Percentiles rank a stretch among this genome's conserved stretches.
Evolutionary conservation across 1,284 basidiomycete species (phyloP).

Genomic region (Fistulina hepatica): DNA sequence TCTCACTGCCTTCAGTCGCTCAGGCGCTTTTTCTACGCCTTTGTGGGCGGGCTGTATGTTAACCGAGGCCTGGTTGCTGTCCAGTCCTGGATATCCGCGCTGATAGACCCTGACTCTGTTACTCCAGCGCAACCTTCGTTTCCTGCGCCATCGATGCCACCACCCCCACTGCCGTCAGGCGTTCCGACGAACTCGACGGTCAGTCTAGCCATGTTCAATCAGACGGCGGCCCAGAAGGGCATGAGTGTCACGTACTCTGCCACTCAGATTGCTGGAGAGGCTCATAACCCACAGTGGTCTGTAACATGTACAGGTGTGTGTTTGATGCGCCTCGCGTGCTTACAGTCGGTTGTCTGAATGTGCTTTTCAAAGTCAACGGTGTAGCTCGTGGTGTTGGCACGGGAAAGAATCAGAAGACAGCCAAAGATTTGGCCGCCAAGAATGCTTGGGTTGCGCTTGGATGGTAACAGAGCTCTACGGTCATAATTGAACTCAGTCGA

Average conservation of each 20-base stretch:
- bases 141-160: constrained; percentile 16
- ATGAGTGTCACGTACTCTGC: constrained; percentile 31
- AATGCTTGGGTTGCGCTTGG: constrained; percentile 36
- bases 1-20: constrained; percentile 30
- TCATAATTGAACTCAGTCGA: too few relatives aligned
- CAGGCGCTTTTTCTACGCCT: constrained; percentile 35
- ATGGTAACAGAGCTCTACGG: too few relatives aligned
- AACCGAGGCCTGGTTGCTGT: constrained; percentile 31
- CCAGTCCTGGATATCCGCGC: constrained; percentile 36
- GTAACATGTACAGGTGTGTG: constrained; percentile 38
- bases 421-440: constrained; percentile 46
- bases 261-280: constrained; percentile 30
- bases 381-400: constrained; percentile 31
- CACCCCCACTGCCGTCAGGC: constrained; percentile 23
- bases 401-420: constrained; percentile 41
- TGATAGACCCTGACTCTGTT: constrained; percentile 38
- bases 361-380: constrained; percentile 31
- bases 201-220: constrained; percentile 38
- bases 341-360: not conserved
- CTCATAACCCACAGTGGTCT: constrained; percentile 44
- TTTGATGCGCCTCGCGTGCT: not conserved
- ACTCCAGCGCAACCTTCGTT: constrained; percentile 16
- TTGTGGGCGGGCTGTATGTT: constrained; percentile 41
- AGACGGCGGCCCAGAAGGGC: constrained; percentile 37
- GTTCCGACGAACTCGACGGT: constrained; percentile 16